Evolutionary conservation across 345 rosid species (phyloP), one percentile per base, ranked within the genome.

Genomic region (Ailanthus altissimus): DNA sequence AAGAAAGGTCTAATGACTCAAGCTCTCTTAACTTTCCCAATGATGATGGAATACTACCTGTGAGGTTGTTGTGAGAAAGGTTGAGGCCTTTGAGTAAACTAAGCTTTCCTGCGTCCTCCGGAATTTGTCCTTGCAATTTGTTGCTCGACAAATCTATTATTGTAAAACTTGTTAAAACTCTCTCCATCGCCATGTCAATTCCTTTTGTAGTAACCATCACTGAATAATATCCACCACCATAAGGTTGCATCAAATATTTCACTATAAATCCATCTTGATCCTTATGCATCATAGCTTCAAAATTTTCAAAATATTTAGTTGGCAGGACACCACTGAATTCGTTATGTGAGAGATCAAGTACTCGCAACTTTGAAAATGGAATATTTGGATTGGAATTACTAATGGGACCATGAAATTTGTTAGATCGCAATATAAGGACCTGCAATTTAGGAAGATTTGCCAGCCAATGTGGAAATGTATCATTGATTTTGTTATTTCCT

Each of bases 1-100:
- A 82, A 12, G 81, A 82, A 4, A 74, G 73, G 20, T 81, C 79
- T n/a, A 82, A 15, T 28, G 79, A 78, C 16, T 82, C 76, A 1
- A 70, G 68, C 0, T 47, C 15, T 23, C 9, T 47, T 49, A 73
- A 20, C 16, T 63, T 64, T 14, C 40, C 36, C 26, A 69, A 4
- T 0, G 62, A 74, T 4, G 32, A 8, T 21, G 79, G 76, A 18
- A 82, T 78, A 0, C 10, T 36, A n/a, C 77, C 81, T 7, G 25
- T 47, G 2, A 78, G 49, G 1, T 3, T 57, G 42, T 74, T 74
- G 23, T 79, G 67, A 11, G 78, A 74, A 23, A 74, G 14, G 32
- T 79, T 79, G 9, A 79, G 75, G 5, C 14, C 28, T 12, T 1
- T 6, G 16, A 79, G 78, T 20, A 64, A 59, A 7, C 14, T 49